These are phyloP conservation scores for Dryas alaskensis DNA, from an alignment of 306 rosid genomes.

Conservation along the genomic window DNA sequence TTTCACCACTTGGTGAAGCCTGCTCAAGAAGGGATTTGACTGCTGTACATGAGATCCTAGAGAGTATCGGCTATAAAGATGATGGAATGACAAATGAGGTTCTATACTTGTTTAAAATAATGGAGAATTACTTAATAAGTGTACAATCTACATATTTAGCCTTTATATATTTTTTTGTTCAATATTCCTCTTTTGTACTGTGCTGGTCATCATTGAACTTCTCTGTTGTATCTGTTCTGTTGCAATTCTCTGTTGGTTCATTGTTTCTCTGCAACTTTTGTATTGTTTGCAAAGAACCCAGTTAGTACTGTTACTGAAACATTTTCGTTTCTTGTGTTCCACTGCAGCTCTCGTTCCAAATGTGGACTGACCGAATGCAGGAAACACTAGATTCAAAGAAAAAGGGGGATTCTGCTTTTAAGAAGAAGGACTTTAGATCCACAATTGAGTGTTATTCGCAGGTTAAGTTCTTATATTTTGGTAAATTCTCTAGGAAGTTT, in stretches of 20 bases:
- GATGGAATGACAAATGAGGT: slow-evolving; percentile 83
- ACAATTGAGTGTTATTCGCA: slow-evolving; percentile 69
- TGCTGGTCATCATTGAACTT: not conserved
- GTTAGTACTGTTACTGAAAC: slow-evolving; percentile 7
- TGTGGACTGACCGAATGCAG: slow-evolving; percentile 89
- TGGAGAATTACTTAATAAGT: not conserved
- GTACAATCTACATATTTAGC: not conserved
- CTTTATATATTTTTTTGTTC: not conserved
- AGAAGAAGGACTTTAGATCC: slow-evolving; percentile 53
- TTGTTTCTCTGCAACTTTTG: slow-evolving; percentile 9
- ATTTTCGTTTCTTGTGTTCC: slow-evolving; percentile 12
- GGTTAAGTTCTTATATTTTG: slow-evolving; percentile 40
- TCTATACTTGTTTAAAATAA: slow-evolving; percentile 22
- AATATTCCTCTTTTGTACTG: not conserved
- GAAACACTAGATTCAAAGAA: slow-evolving; percentile 71
- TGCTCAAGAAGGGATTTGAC: slow-evolving; percentile 80
- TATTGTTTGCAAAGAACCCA: not conserved
- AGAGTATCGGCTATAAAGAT: slow-evolving; percentile 64
- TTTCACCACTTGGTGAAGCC: slow-evolving; percentile 78
- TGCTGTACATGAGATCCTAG: slow-evolving; percentile 73
- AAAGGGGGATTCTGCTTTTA: slow-evolving; percentile 65
- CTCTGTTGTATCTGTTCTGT: not conserved
- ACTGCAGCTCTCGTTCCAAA: slow-evolving; percentile 70
- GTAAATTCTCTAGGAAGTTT: slow-evolving; percentile 9
- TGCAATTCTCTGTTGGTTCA: not conserved